Base-by-base conservation (phyloP, 202 grass and related monocot species). In the Cymbopogon flexuosus region DNA sequence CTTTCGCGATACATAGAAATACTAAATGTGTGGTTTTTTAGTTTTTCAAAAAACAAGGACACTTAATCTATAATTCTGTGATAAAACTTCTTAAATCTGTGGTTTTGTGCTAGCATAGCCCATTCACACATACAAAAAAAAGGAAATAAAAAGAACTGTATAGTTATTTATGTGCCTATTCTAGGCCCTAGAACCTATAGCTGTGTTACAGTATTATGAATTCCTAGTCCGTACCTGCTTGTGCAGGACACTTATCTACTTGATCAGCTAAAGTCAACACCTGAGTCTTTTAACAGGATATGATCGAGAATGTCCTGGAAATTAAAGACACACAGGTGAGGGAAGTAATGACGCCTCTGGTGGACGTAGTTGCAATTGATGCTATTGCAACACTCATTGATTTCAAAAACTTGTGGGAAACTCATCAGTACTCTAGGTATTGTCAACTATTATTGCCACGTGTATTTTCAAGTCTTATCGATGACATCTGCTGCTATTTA, bases 271-370 rank as follows among this genome's bases (percentile, higher is more conserved):
- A 81, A 81, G 49, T 67, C 18, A 78, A 57, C 57, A 40, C 12
- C 49, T 57, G 27, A 78, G 18, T 72, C 21, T 82, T 87, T 52
- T 78, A 70, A 97, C 87, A 97, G 96, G 92, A 95, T 88, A 99
- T 99, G 96, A 99, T 95, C 37, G 90, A 99, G 86, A 99, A 99
- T 79, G 92, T 99, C 52, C 88, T 95, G 6, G 92, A 95, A 81
- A 99, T 99, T 81, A 99, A 99, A 90, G 96, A 98, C 60, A 95
- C 96, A 46, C 84, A 93, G 78, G 92, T 99, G 31, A 91, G 88
- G 84, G 96, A 99, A 81, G 92, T 99, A 68, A 99, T 99, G 96
- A 99, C 90, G 1, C 96, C 96, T 75, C 85, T 98, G 80, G 88
- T 98, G 40, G 96, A 95, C 78, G 92, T 99, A 75, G 96, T 99